Conservation (phyloP, 2,329 filamentous ascomycete species). For the Periconia sp. region DNA sequence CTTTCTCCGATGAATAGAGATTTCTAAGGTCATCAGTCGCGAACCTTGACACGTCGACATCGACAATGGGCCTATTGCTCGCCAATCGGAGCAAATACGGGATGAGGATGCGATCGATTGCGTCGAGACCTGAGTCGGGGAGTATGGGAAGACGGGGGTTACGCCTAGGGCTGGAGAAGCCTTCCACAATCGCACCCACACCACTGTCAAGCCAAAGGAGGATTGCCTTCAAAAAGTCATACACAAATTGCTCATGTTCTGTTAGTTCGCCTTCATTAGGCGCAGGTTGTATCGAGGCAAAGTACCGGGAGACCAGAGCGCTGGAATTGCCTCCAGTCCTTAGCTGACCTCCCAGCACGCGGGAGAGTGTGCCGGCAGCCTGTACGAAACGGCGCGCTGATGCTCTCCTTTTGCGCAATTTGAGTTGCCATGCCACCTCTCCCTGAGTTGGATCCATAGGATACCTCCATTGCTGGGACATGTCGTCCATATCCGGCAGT, state of each 20-base stretch:
- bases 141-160: constrained; percentile 60
- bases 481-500: constrained; percentile 63
- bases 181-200: constrained; percentile 59
- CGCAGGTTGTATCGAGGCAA: constrained; percentile 57
- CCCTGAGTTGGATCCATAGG: constrained; percentile 62
- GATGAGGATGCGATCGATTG: constrained; percentile 63
- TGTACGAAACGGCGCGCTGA: constrained; percentile 66
- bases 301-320: constrained; percentile 50
- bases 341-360: constrained; percentile 61
- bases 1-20: constrained; percentile 59
- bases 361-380: constrained; percentile 63
- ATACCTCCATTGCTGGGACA: constrained; percentile 64
- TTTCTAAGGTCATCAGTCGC: constrained; percentile 60
- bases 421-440: constrained; percentile 61
- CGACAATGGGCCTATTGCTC: constrained; percentile 56
- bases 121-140: constrained; percentile 55
- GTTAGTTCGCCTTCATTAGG: constrained; percentile 41
- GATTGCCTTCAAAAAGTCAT: constrained; percentile 69
- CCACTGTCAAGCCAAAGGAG: constrained; percentile 68
- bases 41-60: constrained; percentile 65
- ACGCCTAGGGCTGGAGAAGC: constrained; percentile 59
- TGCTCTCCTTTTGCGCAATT: constrained; percentile 62
- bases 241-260: constrained; percentile 61
- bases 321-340: constrained; percentile 48
- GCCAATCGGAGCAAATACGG: constrained; percentile 65